A percentile compares a stretch with the other conserved stretches of the same genome.
These are phyloP conservation scores for Sungouiozyma intestinalis DNA, from an alignment of 805 yeast species.

Conservation along the genomic window DNA sequence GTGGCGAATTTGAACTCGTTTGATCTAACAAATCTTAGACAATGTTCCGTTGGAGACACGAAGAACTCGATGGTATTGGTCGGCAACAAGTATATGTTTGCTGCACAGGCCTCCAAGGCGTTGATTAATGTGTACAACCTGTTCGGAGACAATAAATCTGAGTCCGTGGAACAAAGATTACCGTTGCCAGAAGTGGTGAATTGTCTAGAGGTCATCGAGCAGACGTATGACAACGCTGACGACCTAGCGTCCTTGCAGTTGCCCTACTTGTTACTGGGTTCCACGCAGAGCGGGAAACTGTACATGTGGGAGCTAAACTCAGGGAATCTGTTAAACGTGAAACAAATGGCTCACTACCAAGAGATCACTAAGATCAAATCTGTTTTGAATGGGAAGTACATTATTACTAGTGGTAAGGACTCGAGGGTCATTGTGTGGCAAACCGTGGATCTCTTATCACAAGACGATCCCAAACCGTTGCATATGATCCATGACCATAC, in stretches of 20 bases:
- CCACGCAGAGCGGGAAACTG: slow-evolving; percentile 50
- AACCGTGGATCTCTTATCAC: slow-evolving; percentile 41
- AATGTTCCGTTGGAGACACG: slow-evolving; percentile 34
- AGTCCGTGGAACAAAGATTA: slow-evolving; percentile 62
- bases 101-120: slow-evolving; percentile 63
- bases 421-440: slow-evolving; percentile 72
- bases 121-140: slow-evolving; percentile 60
- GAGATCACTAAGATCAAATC: slow-evolving; percentile 49
- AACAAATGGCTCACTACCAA: slow-evolving; percentile 76
- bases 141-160: slow-evolving; percentile 28
- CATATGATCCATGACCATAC: slow-evolving; percentile 50
- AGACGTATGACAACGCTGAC: slow-evolving; percentile 9
- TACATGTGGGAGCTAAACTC: slow-evolving; percentile 79
- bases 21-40: slow-evolving; percentile 24
- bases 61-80: slow-evolving; percentile 42
- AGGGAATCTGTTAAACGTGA: slow-evolving; percentile 61
- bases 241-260: slow-evolving; percentile 34
- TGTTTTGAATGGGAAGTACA: slow-evolving; percentile 49
- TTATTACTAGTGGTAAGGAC: slow-evolving; percentile 74
- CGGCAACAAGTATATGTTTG: slow-evolving; percentile 49
- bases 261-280: slow-evolving; percentile 63
- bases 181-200: slow-evolving; percentile 75
- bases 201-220: slow-evolving; percentile 31
- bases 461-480: slow-evolving; percentile 42
- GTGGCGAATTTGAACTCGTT: slow-evolving; percentile 21